Conservation (phyloP, 1,284 basidiomycete species). For the Cutaneotrichosporon mucoides region DNA sequence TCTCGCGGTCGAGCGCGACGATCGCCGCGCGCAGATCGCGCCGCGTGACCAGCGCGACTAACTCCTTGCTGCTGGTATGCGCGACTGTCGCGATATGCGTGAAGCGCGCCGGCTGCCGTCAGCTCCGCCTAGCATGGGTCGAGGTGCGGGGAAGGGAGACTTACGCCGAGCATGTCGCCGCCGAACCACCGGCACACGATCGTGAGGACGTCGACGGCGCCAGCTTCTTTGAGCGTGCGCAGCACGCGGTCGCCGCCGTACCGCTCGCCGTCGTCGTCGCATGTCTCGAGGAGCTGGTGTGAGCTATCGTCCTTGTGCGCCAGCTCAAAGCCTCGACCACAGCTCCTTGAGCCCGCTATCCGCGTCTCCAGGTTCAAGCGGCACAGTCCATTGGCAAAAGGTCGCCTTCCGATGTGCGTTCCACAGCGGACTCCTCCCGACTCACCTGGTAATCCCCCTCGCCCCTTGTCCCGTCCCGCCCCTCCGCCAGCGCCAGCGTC, state of each 20-base stretch:
- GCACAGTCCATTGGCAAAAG: no score
- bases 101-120: constrained; percentile 42
- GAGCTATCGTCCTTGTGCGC: neutral
- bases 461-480: constrained; percentile 41
- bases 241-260: constrained; percentile 44
- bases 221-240: constrained; percentile 30
- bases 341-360: no score
- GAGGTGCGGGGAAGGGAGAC: no score
- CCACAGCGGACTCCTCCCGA: no score
- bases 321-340: no score
- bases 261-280: constrained; percentile 45
- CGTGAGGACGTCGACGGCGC: constrained; percentile 40
- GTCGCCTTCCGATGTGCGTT: no score
- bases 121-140: neutral
- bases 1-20: constrained; percentile 37
- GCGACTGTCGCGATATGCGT: constrained; percentile 42
- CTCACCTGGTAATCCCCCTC: constrained; percentile 44
- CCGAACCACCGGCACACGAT: constrained; percentile 38
- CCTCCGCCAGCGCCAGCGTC: constrained; percentile 33
- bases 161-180: neutral
- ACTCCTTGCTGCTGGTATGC: constrained; percentile 29
- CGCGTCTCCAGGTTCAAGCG: no score
- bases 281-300: constrained; percentile 36
- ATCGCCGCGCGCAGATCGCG: constrained; percentile 33
- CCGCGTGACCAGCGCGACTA: constrained; percentile 28